These are phyloP conservation scores for Peribolospora kevripleyi DNA, from an alignment of 768 basidiomycete genomes.

Conservation along the genomic window DNA sequence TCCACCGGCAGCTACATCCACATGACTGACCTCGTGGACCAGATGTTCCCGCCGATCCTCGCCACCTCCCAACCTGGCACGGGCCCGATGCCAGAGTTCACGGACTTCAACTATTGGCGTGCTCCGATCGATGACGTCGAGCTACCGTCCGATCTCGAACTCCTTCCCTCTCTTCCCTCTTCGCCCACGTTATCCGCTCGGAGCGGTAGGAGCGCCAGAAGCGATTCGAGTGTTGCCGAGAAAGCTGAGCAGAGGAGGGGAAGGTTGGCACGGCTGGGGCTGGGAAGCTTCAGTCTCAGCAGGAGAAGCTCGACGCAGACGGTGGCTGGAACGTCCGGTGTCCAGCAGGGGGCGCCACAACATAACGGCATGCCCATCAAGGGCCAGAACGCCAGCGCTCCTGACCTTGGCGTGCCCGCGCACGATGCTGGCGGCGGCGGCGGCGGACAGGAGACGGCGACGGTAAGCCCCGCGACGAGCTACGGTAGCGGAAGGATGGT, in stretches of 20 bases:
- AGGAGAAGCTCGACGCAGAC: conserved; percentile 1
- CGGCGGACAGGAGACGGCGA: neutral
- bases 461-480: no score
- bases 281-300: conserved; percentile 5
- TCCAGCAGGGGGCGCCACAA: conserved; percentile 34
- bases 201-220: conserved; percentile 27
- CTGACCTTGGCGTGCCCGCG: neutral
- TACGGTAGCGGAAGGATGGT: no score
- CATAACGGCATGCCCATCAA: conserved; percentile 15
- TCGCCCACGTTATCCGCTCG: conserved; percentile 85
- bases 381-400: no score
- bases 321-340: conserved; percentile 7
- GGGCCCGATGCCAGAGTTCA: conserved; percentile 39
- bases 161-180: conserved; percentile 47
- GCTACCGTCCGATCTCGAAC: conserved; percentile 24
- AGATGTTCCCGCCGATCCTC: conserved; percentile 93
- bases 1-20: conserved; percentile 52
- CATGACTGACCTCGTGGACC: conserved; percentile 98
- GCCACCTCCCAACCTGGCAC: conserved; percentile 25
- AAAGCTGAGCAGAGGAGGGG: conserved; percentile 14
- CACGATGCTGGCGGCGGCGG: conserved; percentile 4
- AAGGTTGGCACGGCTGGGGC: neutral
- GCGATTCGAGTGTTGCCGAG: conserved; percentile 13
- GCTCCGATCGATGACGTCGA: conserved; percentile 44
- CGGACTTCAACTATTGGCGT: conserved; percentile 96